Evolutionary conservation across 2,329 filamentous ascomycete species (phyloP).

Genomic region (Aschersonia sp.): DNA sequence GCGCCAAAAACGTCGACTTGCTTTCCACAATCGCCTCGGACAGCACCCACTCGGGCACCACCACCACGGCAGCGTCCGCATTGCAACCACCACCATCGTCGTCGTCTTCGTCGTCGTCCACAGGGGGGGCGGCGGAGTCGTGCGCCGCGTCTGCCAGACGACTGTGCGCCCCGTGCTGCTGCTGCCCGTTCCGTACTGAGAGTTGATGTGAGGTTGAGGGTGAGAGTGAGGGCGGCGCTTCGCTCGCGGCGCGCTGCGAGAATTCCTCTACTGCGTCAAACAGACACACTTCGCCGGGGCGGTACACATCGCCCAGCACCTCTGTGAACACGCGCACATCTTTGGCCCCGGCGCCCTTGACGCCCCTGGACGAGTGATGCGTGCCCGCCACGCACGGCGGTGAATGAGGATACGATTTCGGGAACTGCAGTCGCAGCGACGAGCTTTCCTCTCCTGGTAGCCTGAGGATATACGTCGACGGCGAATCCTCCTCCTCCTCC

Average conservation of each 20-base stretch:
- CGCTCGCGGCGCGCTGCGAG: not conserved
- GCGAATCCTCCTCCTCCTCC: not conserved
- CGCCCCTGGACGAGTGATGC: constrained; percentile 63
- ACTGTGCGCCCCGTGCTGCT: constrained; percentile 3
- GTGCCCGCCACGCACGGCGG: constrained; percentile 59
- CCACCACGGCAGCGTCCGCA: constrained; percentile 8
- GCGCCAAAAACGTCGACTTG: constrained; percentile 78
- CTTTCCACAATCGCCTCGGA: constrained; percentile 65
- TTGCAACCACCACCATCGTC: not conserved
- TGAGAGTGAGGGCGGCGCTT: not conserved
- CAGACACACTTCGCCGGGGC: constrained; percentile 65
- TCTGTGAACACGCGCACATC: constrained; percentile 56
- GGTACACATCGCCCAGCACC: constrained; percentile 53
- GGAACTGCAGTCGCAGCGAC: constrained; percentile 53
- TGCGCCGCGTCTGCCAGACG: not conserved
- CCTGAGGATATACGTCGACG: constrained; percentile 41
- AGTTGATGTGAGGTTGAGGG: not conserved
- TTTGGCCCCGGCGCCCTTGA: constrained; percentile 56
- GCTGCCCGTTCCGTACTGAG: constrained; percentile 25
- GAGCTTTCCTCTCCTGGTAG: constrained; percentile 49
- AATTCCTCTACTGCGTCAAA: constrained; percentile 82
- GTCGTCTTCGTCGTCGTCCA: not conserved
- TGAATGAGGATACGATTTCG: constrained; percentile 58
- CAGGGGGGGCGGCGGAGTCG: not conserved
- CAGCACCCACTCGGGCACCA: constrained; percentile 48